phyloP scores from a whole-genome alignment of 2,329 filamentous ascomycete genomes.

The Cladosporium sp. region DNA sequence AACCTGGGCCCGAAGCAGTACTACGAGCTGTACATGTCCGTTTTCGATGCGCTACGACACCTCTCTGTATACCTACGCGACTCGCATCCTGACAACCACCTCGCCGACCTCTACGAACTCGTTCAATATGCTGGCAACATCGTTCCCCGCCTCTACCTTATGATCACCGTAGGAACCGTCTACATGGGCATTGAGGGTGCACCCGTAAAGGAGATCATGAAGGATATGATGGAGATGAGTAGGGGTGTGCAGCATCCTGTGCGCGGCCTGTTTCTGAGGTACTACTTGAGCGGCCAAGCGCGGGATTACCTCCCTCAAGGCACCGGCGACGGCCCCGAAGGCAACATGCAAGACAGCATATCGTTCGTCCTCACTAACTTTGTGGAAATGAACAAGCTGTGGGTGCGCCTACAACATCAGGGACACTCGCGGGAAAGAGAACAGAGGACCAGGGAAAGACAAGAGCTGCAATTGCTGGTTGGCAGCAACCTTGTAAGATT shows the following conservation, averaged over 20 bases:
- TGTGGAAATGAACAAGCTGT: slow-evolving; percentile 99
- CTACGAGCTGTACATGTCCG: slow-evolving; percentile 99
- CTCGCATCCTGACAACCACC: slow-evolving; percentile 95
- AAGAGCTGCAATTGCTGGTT: slow-evolving; percentile 91
- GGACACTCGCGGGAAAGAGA: slow-evolving; percentile 94
- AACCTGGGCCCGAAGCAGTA: slow-evolving; percentile 99
- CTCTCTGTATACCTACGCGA: slow-evolving; percentile 95
- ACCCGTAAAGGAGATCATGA: slow-evolving; percentile 99
- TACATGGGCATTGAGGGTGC: slow-evolving; percentile 99
- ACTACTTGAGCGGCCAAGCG: slow-evolving; percentile 94
- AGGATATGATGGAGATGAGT: slow-evolving; percentile 99
- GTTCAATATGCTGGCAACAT: slow-evolving; percentile 99
- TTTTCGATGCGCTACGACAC: slow-evolving; percentile 96
- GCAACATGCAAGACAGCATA: slow-evolving; percentile 95
- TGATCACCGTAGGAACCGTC: slow-evolving; percentile 98
- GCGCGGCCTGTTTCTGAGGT: slow-evolving; percentile 89
- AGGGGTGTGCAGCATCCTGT: slow-evolving; percentile 96
- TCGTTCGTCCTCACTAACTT: slow-evolving; percentile 98
- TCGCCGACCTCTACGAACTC: slow-evolving; percentile 95
- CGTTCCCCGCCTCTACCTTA: slow-evolving; percentile 91
- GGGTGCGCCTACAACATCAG: slow-evolving; percentile 96
- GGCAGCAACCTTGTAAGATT: slow-evolving; percentile 94
- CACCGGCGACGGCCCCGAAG: slow-evolving; percentile 85
- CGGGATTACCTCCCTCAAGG: slow-evolving; percentile 83
- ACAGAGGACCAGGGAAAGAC: slow-evolving; percentile 87